Evolutionary conservation across 306 rosid genomes (phyloP), one percentile per base, ranked within the genome.

Genomic region (Corylus americana): DNA sequence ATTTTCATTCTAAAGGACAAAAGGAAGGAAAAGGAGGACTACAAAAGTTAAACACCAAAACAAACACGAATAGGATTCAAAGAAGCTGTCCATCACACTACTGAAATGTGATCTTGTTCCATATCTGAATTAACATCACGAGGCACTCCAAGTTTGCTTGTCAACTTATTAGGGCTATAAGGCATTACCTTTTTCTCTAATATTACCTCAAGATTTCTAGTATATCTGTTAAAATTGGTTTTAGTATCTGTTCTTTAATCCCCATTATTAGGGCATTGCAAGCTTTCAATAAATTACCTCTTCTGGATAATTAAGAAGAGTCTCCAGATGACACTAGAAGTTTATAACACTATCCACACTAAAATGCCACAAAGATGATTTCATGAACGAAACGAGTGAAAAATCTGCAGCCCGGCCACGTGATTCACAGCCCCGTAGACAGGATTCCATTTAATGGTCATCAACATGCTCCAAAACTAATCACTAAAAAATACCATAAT

Each of bases 1-100:
- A 71, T 67, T 79, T 84, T 96, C 99, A 78, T 91, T 85, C 99
- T 96, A 74, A 70, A 39, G 51, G 42, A 7, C 50, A 76, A 76
- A 73, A 61, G 64, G 51, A 79, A 64, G 75, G 80, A 8, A 71
- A 51, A 71, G 47, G 74, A 71, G 47, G 74, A 63, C 45, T 54
- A 57, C 75, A 57, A 70, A 76, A 22, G 39, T 45, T 25, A 42
- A 42, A 53, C 45, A 37, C 53, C 47, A 69, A 62, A 74, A 67
- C 14, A 44, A 8, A 53, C 53, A 64, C 13, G 69, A 37, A 51
- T 69, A n/a, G 37, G 20, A 14, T 14, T n/a, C 49, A 67, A 35
- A 22, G 58, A 73, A 51, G 49, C n/a, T 17, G 45, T 31, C 44
- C 47, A 29, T 16, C 47, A 63, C 68, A 62, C 70, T 63, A 63